Percentiles rank a stretch among this genome's conserved stretches.
phyloP scores from a whole-genome alignment of 345 rosid species.

The Aegle marmelos region DNA sequence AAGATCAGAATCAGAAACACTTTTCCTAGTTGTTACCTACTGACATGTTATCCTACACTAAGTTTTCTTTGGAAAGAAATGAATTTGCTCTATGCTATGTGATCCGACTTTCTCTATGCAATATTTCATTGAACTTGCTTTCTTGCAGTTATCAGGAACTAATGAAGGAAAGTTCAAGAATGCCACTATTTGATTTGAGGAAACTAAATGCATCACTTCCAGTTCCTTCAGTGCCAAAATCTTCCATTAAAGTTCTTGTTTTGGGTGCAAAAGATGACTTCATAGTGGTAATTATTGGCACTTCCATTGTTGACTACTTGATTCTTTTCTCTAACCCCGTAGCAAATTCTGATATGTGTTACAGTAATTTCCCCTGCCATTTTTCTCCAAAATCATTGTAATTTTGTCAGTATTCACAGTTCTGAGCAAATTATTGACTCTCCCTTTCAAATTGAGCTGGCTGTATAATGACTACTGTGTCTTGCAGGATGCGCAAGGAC shows the following conservation, averaged over 20 bases:
- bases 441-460: not conserved
- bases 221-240: constrained; percentile 54
- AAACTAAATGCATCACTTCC: constrained; percentile 88
- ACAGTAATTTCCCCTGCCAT: not conserved
- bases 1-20: not conserved
- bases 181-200: constrained; percentile 78
- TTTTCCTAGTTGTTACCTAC: not conserved
- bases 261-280: constrained; percentile 78
- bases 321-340: not conserved
- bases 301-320: not conserved
- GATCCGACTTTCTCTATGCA: not conserved
- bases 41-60: not conserved
- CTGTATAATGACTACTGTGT: not conserved
- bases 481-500: constrained; percentile 60
- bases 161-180: constrained; percentile 72
- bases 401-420: not conserved
- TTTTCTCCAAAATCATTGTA: too few relatives aligned
- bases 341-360: not conserved
- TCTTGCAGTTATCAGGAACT: constrained; percentile 69
- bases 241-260: constrained; percentile 52
- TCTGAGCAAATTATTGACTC: not conserved
- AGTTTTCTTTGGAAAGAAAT: not conserved
- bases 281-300: constrained; percentile 58
- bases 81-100: not conserved
- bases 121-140: constrained; percentile 4